Evolutionary conservation across 176 grass and related monocot genomes (phyloP).

Genomic region (Oryza australiensis): DNA sequence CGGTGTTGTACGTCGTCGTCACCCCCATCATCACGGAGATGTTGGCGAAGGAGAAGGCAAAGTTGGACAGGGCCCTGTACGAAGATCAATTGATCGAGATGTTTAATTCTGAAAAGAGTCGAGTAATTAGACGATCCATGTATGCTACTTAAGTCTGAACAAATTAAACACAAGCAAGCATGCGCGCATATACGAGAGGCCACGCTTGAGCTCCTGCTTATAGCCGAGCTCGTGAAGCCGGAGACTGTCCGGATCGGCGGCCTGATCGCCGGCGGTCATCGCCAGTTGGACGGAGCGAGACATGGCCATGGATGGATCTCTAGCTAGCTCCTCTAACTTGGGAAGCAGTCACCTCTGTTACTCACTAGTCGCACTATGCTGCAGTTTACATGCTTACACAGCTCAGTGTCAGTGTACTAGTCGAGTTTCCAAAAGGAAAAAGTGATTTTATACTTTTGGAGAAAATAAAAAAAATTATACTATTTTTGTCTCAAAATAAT

Average conservation of each 20-base stretch:
- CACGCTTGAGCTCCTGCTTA: conserved; percentile 82
- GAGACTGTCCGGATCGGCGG: conserved; percentile 29
- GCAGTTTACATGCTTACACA: neutral
- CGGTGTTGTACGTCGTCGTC: conserved; percentile 62
- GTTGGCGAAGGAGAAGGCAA: conserved; percentile 60
- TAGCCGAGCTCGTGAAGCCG: conserved; percentile 64
- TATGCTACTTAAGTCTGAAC: neutral
- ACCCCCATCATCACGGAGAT: conserved; percentile 62
- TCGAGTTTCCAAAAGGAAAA: neutral
- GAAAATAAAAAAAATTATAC: too few relatives aligned
- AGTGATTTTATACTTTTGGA: too few relatives aligned
- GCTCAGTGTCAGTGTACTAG: neutral
- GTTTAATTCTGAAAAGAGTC: neutral
- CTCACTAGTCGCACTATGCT: neutral
- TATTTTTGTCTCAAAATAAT: too few relatives aligned
- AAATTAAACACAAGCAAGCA: neutral
- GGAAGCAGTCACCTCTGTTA: neutral
- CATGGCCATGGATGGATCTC: neutral
- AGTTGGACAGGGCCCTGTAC: conserved; percentile 51
- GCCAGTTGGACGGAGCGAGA: neutral
- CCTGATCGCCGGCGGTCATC: neutral
- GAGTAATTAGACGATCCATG: too few relatives aligned
- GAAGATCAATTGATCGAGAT: neutral
- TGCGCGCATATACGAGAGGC: conserved; percentile 47
- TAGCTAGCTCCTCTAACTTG: neutral